phyloP scores from a whole-genome alignment of 768 basidiomycete genomes.

The Gloeopeniophorella convolvens region DNA sequence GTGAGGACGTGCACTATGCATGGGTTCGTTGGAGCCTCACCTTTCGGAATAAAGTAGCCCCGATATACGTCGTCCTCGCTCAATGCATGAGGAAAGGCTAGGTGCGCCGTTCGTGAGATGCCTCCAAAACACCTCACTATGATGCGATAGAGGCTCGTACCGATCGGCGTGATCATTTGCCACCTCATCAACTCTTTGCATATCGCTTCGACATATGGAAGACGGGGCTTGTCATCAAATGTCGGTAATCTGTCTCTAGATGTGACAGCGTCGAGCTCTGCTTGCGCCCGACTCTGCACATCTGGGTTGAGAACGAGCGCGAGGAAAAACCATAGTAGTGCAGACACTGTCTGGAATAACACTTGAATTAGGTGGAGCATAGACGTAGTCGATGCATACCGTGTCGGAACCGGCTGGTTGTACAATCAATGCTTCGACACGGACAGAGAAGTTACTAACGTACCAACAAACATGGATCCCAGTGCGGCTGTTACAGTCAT shows the following conservation, averaged over 20 bases:
- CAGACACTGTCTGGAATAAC: conserved; percentile 16
- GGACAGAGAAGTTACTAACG: not conserved
- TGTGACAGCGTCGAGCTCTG: conserved; percentile 25
- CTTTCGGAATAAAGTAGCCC: conserved; percentile 11
- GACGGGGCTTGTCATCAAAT: conserved; percentile 22
- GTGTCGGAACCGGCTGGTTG: conserved; percentile 21
- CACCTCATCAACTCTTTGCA: conserved; percentile 25
- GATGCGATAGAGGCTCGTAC: not conserved
- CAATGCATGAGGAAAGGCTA: not conserved
- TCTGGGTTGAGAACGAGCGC: conserved; percentile 27
- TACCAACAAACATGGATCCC: not conserved
- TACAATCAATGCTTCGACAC: not conserved
- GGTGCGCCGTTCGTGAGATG: not conserved
- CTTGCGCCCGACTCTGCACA: conserved; percentile 23
- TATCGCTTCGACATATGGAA: conserved; percentile 26
- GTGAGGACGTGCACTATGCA: not conserved
- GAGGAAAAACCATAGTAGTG: conserved; percentile 23
- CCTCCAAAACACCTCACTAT: too few relatives aligned
- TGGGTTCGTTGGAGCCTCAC: not conserved
- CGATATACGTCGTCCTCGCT: conserved; percentile 6
- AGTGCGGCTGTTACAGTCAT: not conserved
- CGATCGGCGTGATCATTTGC: conserved; percentile 13
- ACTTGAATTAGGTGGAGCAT: not conserved
- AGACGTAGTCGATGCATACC: conserved; percentile 13
- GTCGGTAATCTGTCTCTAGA: conserved; percentile 24